Base-by-base conservation (phyloP, 345 rosid genomes). In the Crucihimalaya himalaica region DNA sequence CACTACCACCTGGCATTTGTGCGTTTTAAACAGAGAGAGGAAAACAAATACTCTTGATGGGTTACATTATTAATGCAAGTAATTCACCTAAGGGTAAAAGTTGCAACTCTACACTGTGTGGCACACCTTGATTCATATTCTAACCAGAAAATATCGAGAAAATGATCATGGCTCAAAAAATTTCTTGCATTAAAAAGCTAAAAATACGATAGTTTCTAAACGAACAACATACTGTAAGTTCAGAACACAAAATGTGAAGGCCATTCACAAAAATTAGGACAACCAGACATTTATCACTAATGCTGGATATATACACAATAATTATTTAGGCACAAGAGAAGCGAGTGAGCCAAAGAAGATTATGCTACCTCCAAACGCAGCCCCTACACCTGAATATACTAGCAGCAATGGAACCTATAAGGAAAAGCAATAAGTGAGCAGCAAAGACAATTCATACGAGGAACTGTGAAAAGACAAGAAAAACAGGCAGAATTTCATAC, bases 361-460 rank as follows among this genome's bases (percentile, higher is more conserved):
- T 8, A 34, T 25, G 71, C 28, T 83, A 92, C 99, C 99, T 90
- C 99, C 98, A 80, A 95, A 86, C 50, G 84, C 87, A 81, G 97
- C 96, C 74, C 86, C 86, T 47, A 85, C 87, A 8, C 89, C 88
- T 18, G 97, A 92, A 84, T 84, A 88, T 71, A 79, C 78, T 64
- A 90, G 82, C 72, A 95, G 81, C 23, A 93, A 79, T 19, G 98
- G 98, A 80, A 90, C 77, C 97, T 93, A 85, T 27, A 21, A 68
- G 78, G 14, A 76, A 79, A 70, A 37, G 67, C 19, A n/a, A 31
- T n/a, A 11, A 23, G 62, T 47, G 34, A 48, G 68, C 48, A 56
- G 73, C 23, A 18, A 27, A 60, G 39, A 72, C 35, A 50, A 27
- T n/a, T 52, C 59, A 66, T 15, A 45, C 1, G 21, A 34, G 18